phyloP scores from a whole-genome alignment of 2,329 filamentous ascomycete genomes.

The Hypomyces perniciosus region DNA sequence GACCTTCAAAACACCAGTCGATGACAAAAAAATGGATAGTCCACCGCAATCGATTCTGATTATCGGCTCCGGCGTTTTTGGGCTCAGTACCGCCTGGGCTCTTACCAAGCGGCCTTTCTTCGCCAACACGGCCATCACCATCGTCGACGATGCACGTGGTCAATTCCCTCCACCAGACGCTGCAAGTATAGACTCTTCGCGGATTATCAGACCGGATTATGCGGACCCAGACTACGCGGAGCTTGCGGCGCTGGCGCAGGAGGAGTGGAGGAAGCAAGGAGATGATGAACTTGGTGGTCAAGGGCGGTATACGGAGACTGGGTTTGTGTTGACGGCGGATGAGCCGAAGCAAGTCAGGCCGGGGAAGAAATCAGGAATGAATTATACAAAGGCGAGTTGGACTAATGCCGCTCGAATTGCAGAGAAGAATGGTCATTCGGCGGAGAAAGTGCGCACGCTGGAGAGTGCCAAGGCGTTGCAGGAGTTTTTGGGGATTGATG shows the following conservation, averaged over 20 bases:
- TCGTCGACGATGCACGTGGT: constrained; percentile 50
- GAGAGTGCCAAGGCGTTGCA: constrained; percentile 40
- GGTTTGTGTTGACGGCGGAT: constrained; percentile 59
- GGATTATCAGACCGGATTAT: constrained; percentile 70
- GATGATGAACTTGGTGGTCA: constrained; percentile 52
- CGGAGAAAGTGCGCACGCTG: constrained; percentile 39
- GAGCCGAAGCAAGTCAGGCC: constrained; percentile 26
- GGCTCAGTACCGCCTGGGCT: constrained; percentile 57
- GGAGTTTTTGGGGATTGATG: constrained; percentile 40
- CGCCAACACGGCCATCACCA: constrained; percentile 47
- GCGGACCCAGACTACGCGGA: constrained; percentile 69
- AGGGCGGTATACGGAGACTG: constrained; percentile 64
- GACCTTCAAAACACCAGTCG: neutral
- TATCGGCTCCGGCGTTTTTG: constrained; percentile 62
- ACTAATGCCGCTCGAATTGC: constrained; percentile 53
- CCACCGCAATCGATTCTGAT: constrained; percentile 54
- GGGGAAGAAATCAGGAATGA: constrained; percentile 40
- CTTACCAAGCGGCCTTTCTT: constrained; percentile 58
- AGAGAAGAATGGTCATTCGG: constrained; percentile 27
- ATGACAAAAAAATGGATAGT: constrained; percentile 21
- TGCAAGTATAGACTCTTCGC: constrained; percentile 56
- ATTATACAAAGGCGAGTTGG: constrained; percentile 56
- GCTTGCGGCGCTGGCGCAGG: constrained; percentile 65
- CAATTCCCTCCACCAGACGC: constrained; percentile 57
- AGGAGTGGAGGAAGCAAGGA: constrained; percentile 58